Evolutionary conservation across 1,139 yeast species (phyloP).

Genomic region (Schwanniomyces etchellsii): DNA sequence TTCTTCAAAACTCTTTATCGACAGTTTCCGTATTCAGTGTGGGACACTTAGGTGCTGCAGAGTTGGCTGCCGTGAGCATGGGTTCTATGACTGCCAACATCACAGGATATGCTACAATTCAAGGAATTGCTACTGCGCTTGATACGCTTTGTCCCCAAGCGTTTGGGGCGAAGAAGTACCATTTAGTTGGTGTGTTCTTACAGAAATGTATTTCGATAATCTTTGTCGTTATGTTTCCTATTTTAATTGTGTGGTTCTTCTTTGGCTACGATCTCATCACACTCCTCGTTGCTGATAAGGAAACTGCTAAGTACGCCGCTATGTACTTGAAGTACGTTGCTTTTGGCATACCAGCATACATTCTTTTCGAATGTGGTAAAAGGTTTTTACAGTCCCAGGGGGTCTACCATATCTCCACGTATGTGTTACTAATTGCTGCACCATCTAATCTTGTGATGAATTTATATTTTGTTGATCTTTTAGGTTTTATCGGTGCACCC

Average conservation of each 20-base stretch:
- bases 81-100: conserved; percentile 62
- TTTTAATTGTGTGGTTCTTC: conserved; percentile 45
- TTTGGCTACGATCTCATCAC: conserved; percentile 36
- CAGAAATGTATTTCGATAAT: conserved; percentile 54
- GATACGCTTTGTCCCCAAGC: conserved; percentile 60
- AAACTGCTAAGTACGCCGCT: conserved; percentile 48
- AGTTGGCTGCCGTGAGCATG: conserved; percentile 55
- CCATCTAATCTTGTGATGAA: conserved; percentile 51
- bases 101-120: conserved; percentile 53
- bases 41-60: conserved; percentile 55
- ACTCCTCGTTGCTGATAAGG: conserved; percentile 37
- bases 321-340: conserved; percentile 45
- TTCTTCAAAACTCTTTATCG: conserved; percentile 50
- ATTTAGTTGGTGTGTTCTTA: conserved; percentile 47
- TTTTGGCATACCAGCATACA: conserved; percentile 54
- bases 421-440: conserved; percentile 45
- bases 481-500: conserved; percentile 53
- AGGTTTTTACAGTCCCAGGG: conserved; percentile 52
- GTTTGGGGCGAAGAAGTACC: conserved; percentile 50
- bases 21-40: conserved; percentile 55
- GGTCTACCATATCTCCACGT: conserved; percentile 47
- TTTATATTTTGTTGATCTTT: conserved; percentile 28
- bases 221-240: conserved; percentile 41
- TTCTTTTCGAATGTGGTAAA: conserved; percentile 49
- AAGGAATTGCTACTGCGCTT: conserved; percentile 53